Conservation (phyloP, 2,329 filamentous ascomycete species). For the Epichloe bromicola region DNA sequence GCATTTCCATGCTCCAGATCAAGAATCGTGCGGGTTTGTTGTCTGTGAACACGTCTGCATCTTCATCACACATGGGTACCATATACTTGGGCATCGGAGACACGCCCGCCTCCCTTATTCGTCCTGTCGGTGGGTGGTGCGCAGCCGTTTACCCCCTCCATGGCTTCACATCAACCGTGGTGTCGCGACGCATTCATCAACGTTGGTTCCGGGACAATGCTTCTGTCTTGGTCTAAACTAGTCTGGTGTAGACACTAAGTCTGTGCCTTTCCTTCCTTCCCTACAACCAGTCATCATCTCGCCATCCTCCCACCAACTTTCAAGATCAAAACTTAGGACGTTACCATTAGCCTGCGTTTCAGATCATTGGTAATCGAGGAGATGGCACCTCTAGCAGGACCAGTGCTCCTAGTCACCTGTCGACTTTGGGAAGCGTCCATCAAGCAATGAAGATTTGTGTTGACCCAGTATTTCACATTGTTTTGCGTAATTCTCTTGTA, state of each 20-base stretch:
- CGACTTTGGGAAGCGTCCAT: neutral
- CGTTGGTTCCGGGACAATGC: too few species aligned
- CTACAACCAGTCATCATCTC: neutral
- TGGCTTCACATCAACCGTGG: too few species aligned
- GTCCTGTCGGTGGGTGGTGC: too few species aligned
- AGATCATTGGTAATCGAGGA: neutral
- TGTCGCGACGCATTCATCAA: too few species aligned
- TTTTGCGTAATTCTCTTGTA: conserved; percentile 2
- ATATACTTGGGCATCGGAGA: too few species aligned
- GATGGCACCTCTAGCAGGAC: neutral
- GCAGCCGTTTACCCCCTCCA: too few species aligned
- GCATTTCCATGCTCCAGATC: neutral
- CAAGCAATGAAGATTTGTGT: neutral
- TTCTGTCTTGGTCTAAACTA: too few species aligned
- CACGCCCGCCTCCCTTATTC: too few species aligned
- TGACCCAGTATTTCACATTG: conserved; percentile 4
- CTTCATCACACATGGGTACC: too few species aligned
- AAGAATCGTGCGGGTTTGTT: neutral
- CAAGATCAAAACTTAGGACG: neutral
- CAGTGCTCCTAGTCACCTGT: neutral
- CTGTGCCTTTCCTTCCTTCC: neutral
- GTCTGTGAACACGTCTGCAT: neutral
- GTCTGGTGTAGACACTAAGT: too few species aligned
- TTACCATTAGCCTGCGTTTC: neutral
- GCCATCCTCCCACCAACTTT: neutral